Base-by-base conservation (phyloP, 345 rosid genomes). In the Salix purpurea region DNA sequence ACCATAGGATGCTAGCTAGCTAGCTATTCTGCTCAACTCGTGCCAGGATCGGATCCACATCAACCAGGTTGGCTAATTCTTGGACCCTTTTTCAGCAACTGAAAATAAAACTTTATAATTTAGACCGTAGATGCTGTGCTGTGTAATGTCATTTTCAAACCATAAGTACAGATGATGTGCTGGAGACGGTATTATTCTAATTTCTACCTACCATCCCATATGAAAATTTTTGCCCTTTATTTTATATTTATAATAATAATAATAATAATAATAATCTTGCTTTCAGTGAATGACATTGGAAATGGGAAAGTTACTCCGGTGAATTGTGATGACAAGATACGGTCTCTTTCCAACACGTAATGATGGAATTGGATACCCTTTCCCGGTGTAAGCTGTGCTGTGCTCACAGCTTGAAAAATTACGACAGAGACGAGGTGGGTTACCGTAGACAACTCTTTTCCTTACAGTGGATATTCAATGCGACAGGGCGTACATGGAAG, bases 51-150 rank as follows among this genome's bases (percentile, higher is more conserved):
- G 39, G 24, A 64, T 74, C 79, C 46, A 34, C 74, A 62, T 64
- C 72, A n/a, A 61, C 84, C 82, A 79, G 80, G 85, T 68, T 82
- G 85, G 75, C 82, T 15, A 40, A 30, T 30, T 24, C n/a, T 32
- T 40, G 65, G 64, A 69, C 67, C 64, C 52, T 24, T 42, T 34
- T 40, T 46, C 9, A 9, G 69, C 61, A 32, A 65, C 60, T 64
- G 66, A 69, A 77, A 24, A 74, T 18, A 50, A 69, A 12, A 15
- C 30, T 19, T 36, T 30, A 4, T 58, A 18, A 2, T 30, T 36
- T 34, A 68, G 19, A 13, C 15, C 13, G 19, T 34, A 19, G 54
- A 65, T 30, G n/a, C 7, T 69, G 64, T 65, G 66, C 15, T 73
- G 23, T 34, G 11, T 62, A 19, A 10, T 52, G 66, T 36, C 69